Base-by-base conservation (phyloP, 192 early-diverging fungal species). In the Pilobolus umbonatus region DNA sequence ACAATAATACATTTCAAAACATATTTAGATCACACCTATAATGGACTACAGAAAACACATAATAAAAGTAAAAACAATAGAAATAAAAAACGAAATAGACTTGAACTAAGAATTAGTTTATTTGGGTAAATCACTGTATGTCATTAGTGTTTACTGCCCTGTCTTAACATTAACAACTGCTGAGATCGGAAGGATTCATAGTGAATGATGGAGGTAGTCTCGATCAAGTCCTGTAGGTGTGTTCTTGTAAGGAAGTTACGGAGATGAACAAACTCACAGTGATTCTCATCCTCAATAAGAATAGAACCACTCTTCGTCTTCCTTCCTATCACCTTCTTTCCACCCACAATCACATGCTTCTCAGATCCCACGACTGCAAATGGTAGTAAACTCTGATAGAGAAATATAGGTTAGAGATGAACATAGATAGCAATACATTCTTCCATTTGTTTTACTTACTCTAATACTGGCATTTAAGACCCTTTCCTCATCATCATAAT, bases 341-440 rank as follows among this genome's bases (percentile, higher is more conserved):
- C 95, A 65, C 89, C 85, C 28, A 91, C 84, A 39, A 82, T 74
- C 19, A 94, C 89, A 59, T 86, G 87, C 62, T 85, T 81, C 78
- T 98, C 95, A 32, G 88, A 92, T 36, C 95, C 95, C 39, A 98
- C 93, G 43, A 98, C 83, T 24, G 93, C 92, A 69, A 98, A 98
- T 21, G 95, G 95, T 30, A 95, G 86, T n/a, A 68, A 93, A 76
- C 44, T 90, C 87, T 75, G 83, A 58, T 6, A 43, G n/a, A 47
- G 28, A 56, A 12, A 57, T 32, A 38, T 42, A 17, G 39, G 5
- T 38, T 56, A 3, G 15, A 29, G 10, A 44, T 38, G 4, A 12
- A 38, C 15, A 38, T 38, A 4, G 9, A 38, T 38, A 12, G 36
- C 36, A 38, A 12, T 35, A 8, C 6, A 35, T 35, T 35, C 5